Conservation (phyloP, 2,329 filamentous ascomycete species). For the Zymoseptoria ardabiliae region DNA sequence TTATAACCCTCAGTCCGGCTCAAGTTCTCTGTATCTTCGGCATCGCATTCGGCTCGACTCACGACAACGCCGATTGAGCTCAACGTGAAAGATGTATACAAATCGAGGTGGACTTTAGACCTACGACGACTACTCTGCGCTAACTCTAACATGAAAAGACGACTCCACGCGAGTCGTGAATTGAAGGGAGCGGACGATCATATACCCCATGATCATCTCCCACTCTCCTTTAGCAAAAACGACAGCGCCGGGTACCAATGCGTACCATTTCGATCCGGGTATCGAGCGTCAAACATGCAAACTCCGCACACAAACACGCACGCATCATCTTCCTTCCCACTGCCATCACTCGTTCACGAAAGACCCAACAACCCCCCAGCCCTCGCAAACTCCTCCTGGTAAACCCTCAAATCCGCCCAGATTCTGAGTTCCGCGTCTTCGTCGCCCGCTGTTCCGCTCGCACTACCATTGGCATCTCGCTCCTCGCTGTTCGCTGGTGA, state of each 20-base stretch:
- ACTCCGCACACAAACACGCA: slow-evolving; percentile 3
- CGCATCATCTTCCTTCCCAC: not conserved
- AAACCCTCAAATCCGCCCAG: slow-evolving; percentile 74
- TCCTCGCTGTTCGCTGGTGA: slow-evolving; percentile 36
- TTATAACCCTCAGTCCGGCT: too few relatives aligned
- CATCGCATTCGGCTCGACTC: too few relatives aligned
- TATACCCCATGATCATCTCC: not conserved
- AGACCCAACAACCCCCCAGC: slow-evolving; percentile 49
- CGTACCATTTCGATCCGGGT: slow-evolving; percentile 3
- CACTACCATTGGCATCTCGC: slow-evolving; percentile 48
- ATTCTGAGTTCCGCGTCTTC: slow-evolving; percentile 69
- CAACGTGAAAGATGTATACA: too few relatives aligned
- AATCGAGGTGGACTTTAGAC: too few relatives aligned
- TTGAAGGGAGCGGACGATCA: not conserved
- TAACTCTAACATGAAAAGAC: not conserved
- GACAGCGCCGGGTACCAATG: too few relatives aligned
- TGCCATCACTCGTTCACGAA: slow-evolving; percentile 11
- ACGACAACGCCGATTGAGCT: too few relatives aligned
- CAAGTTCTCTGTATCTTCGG: too few relatives aligned
- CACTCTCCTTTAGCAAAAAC: not conserved
- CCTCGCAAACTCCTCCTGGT: slow-evolving; percentile 65
- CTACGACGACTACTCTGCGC: not conserved
- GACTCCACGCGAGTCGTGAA: slow-evolving; percentile 2
- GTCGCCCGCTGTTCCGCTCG: slow-evolving; percentile 42
- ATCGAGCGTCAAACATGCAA: slow-evolving; percentile 12